phyloP scores from a whole-genome alignment of 495 filamentous ascomycete genomes.

The Aspergillus conjunctus region DNA sequence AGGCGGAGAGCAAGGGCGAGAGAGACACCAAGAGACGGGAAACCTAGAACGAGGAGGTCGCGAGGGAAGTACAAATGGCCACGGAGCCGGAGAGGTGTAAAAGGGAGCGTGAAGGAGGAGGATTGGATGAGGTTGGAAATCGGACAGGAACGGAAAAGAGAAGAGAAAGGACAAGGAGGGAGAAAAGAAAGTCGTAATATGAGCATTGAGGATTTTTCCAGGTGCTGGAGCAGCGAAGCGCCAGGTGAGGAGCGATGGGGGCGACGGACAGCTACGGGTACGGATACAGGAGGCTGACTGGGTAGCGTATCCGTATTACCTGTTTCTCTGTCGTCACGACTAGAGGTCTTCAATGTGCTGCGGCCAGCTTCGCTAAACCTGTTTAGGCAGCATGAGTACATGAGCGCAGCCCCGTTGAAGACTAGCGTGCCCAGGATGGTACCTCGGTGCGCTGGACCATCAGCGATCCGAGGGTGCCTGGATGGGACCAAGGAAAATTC shows the following conservation, averaged over 20 bases:
- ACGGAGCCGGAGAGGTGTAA: slow-evolving; percentile 28
- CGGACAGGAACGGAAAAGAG: slow-evolving; percentile 24
- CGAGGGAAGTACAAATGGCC: slow-evolving; percentile 27
- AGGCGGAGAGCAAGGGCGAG: slow-evolving; percentile 36
- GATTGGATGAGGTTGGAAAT: slow-evolving; percentile 18
- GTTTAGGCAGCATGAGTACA: slow-evolving; percentile 3
- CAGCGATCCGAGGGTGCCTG: slow-evolving; percentile 15
- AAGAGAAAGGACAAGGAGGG: slow-evolving; percentile 18
- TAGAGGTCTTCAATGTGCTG: slow-evolving; percentile 3
- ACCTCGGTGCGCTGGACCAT: slow-evolving; percentile 6
- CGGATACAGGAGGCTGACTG: slow-evolving; percentile 9
- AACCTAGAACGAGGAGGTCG: slow-evolving; percentile 28
- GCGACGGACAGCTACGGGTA: slow-evolving; percentile 30
- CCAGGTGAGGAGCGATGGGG: slow-evolving; percentile 23
- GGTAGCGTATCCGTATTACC: slow-evolving; percentile 28
- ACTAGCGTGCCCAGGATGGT: slow-evolving; percentile 4
- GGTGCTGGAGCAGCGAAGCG: slow-evolving; percentile 25
- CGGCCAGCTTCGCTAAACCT: not conserved
- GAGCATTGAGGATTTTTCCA: slow-evolving; percentile 29
- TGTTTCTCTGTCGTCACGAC: slow-evolving; percentile 25
- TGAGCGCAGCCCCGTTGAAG: not conserved
- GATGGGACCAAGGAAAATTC: slow-evolving; percentile 1
- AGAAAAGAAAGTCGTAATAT: slow-evolving; percentile 18
- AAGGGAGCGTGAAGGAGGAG: slow-evolving; percentile 22
- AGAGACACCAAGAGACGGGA: slow-evolving; percentile 15